A percentile compares a stretch with the other conserved stretches of the same genome.
Conservation (phyloP, 2,329 filamentous ascomycete genomes). For the Aspergillus intermedius region DNA sequence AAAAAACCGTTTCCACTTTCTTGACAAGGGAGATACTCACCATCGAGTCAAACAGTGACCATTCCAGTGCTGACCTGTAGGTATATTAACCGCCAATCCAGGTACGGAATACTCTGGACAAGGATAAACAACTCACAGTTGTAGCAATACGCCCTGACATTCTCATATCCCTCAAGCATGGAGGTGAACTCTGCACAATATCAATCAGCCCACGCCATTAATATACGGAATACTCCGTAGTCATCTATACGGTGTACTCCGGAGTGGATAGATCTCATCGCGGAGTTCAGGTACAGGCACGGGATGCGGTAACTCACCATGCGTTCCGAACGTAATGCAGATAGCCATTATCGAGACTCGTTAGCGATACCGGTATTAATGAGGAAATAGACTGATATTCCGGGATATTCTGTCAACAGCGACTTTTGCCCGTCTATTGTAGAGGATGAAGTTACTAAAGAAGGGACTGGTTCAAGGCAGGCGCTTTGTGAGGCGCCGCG, state of each 20-base stretch:
- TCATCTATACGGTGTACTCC: not conserved
- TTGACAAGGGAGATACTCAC: conserved; percentile 18
- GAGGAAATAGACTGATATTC: too few relatives aligned
- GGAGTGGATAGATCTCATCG: too few relatives aligned
- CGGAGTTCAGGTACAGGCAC: conserved; percentile 4
- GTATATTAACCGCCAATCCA: not conserved
- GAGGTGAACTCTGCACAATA: conserved; percentile 36
- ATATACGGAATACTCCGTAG: not conserved
- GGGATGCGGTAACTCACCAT: conserved; percentile 25
- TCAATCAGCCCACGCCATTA: conserved; percentile 6
- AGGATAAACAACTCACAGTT: conserved; percentile 30
- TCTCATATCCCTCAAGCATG: conserved; percentile 40
- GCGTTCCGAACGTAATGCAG: conserved; percentile 39
- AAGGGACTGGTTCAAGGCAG: conserved; percentile 20
- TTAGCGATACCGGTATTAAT: not conserved
- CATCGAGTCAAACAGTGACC: conserved; percentile 40
- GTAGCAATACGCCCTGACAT: conserved; percentile 41
- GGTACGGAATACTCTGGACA: conserved; percentile 3
- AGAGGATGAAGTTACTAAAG: conserved; percentile 1
- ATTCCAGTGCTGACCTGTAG: conserved; percentile 37
- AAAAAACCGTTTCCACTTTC: not conserved
- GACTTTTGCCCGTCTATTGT: not conserved
- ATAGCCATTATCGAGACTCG: conserved; percentile 29
- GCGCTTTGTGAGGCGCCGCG: conserved; percentile 8
- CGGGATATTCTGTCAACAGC: not conserved